Evolutionary conservation across 2,329 filamentous ascomycete species (phyloP).

Genomic region (Calonectria pseudoturangicola): DNA sequence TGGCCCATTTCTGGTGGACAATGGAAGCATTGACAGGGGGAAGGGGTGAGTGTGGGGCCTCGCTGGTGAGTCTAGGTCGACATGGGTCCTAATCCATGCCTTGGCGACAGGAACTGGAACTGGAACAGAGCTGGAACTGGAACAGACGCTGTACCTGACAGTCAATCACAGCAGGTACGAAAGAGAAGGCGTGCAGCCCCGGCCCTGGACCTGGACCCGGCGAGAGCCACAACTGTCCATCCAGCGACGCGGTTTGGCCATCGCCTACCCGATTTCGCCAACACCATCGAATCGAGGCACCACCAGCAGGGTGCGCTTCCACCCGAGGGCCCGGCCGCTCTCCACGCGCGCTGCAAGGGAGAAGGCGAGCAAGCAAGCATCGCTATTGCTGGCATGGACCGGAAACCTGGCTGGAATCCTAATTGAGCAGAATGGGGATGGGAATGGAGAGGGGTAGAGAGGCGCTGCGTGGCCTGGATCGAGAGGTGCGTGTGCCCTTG

Average conservation of each 20-base stretch:
- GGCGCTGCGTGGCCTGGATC: conserved; percentile 8
- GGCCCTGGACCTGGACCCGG: too few relatives aligned
- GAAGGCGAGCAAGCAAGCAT: conserved; percentile 19
- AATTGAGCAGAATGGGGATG: conserved; percentile 22
- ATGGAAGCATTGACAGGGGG: conserved; percentile 27
- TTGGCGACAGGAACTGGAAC: conserved; percentile 39
- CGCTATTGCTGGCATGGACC: conserved; percentile 31
- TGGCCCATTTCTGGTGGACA: conserved; percentile 32
- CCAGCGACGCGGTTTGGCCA: conserved; percentile 13
- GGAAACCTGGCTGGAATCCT: conserved; percentile 33
- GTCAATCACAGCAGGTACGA: conserved; percentile 32
- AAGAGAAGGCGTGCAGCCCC: conserved; percentile 20
- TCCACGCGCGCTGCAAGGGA: background rate
- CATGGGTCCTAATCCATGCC: conserved; percentile 25
- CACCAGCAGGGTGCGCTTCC: background rate
- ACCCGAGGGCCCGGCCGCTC: background rate
- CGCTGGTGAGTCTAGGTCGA: conserved; percentile 11
- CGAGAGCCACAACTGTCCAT: conserved; percentile 29
- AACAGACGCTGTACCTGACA: conserved; percentile 30
- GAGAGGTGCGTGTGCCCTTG: conserved; percentile 17
- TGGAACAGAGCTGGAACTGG: conserved; percentile 25
- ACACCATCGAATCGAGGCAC: conserved; percentile 19
- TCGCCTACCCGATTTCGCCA: conserved; percentile 18
- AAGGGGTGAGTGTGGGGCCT: conserved; percentile 7
- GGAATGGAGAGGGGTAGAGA: conserved; percentile 24